Percentiles rank a stretch among this genome's conserved stretches.
Evolutionary conservation across 2,329 filamentous ascomycete genomes (phyloP).

Genomic region (Monilinia laxa): DNA sequence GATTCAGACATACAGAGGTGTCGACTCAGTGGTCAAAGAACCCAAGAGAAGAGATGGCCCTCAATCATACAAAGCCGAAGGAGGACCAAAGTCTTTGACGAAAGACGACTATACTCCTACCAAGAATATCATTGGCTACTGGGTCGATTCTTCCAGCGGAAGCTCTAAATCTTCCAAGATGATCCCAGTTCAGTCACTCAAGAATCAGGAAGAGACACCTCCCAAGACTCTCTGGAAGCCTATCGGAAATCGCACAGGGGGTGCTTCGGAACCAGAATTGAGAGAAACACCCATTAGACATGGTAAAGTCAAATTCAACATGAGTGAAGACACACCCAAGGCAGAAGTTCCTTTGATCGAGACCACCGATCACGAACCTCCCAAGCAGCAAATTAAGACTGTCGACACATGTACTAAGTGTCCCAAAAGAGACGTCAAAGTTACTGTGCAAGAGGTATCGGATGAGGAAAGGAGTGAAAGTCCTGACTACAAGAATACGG

Average conservation of each 20-base stretch:
- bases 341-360: not conserved
- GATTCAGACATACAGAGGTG: slow-evolving; percentile 18
- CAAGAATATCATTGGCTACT: slow-evolving; percentile 19
- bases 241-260: not conserved
- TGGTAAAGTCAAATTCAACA: not conserved
- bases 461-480: not conserved
- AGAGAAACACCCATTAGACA: not conserved
- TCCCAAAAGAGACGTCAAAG: not conserved
- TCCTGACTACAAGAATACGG: not conserved
- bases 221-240: not conserved
- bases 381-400: not conserved
- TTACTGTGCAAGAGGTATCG: not conserved
- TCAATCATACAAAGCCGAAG: slow-evolving; percentile 3
- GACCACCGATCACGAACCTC: not conserved
- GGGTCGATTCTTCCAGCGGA: slow-evolving; percentile 1
- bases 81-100: slow-evolving; percentile 12
- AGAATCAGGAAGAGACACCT: slow-evolving; percentile 3
- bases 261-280: slow-evolving; percentile 3
- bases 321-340: slow-evolving; percentile 12
- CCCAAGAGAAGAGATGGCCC: slow-evolving; percentile 17
- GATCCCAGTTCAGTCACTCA: not conserved
- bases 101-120: slow-evolving; percentile 21
- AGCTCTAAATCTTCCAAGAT: slow-evolving; percentile 1
- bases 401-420: not conserved
- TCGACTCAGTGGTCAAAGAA: slow-evolving; percentile 14